Evolutionary conservation across 2,329 filamentous ascomycete species (phyloP).

Genomic region (Trichoderma simmonsii): DNA sequence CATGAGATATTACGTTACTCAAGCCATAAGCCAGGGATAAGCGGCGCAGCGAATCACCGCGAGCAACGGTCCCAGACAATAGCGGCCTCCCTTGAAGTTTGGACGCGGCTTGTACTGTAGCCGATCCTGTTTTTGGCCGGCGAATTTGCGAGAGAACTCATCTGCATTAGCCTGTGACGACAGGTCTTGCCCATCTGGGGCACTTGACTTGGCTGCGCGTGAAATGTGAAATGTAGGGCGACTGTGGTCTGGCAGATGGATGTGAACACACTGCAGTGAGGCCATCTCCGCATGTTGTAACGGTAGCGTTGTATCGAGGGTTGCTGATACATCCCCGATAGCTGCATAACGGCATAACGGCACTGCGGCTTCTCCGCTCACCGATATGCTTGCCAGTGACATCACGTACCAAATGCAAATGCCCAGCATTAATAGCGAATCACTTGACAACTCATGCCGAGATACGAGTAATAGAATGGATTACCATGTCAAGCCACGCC

Average conservation of each 20-base stretch:
- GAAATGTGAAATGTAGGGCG: not conserved
- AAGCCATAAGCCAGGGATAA: not conserved
- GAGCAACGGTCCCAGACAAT: not conserved
- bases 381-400: not conserved
- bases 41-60: not conserved
- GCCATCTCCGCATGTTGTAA: not conserved
- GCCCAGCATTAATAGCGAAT: not conserved
- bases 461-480: not conserved
- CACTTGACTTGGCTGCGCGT: not conserved
- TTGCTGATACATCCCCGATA: not conserved
- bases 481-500: not conserved
- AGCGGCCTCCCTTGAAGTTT: not conserved
- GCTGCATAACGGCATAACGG: not conserved
- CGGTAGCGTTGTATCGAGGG: not conserved
- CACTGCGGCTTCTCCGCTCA: not conserved
- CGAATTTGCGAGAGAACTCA: not conserved
- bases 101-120: not conserved
- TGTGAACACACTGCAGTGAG: not conserved
- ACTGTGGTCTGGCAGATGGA: not conserved
- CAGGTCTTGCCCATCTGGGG: not conserved
- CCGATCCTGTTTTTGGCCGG: constrained; percentile 2
- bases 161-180: constrained; percentile 4
- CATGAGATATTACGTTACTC: not conserved
- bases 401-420: not conserved
- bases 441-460: not conserved